Base-by-base conservation (phyloP, 306 rosid genomes). In the Carpinus fangiana region DNA sequence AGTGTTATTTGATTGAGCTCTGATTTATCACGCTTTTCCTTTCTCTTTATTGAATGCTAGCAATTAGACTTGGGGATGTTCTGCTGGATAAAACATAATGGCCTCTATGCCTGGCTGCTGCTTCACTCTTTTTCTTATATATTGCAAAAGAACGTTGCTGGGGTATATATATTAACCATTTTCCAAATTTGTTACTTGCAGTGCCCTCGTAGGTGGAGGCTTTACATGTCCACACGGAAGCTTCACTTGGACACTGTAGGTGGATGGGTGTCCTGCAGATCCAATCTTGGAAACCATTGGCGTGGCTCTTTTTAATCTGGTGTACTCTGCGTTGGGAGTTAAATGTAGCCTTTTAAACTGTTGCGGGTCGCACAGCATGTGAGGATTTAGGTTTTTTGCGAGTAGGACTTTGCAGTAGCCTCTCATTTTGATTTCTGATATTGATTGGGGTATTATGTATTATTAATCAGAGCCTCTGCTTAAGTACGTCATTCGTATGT, bases 131-230 rank as follows among this genome's bases (percentile, higher is more conserved):
- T 43, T 18, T 41, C 26, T 17, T 59, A 21, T 12, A 7, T 66
- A 12, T 38, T 67, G 28, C 17, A 67, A 38, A 38, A 41, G 14
- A 41, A 1, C 1, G 23, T 41, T 41, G 26, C 16, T 8, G 9
- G 51, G 51, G 52, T 9, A 20, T 20, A 20, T 20, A 10, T 41
- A 4, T 13, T 67, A 41, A 67, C 8, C 23, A 20, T 41, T 18
- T 48, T 67, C 23, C 3, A 18, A 18, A n/a, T 14, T 48, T 64
- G 67, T 72, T 78, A 12, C 7, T 21, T 57, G 28, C 43, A 79
- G 82, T 79, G 82, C 82, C 82, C 8, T 79, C 82, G 14, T 79
- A 79, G 36, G 31, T 26, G 79, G 12, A 45, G 76, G 7, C 34
- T 41, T 41, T 20, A 41, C 51, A 4, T 41, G 18, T 41, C 51